A percentile compares a stretch with the other conserved stretches of the same genome.
Evolutionary conservation across 108 stramenopile species (phyloP).

Genomic region (Pseudonitzschia delicatissima): DNA sequence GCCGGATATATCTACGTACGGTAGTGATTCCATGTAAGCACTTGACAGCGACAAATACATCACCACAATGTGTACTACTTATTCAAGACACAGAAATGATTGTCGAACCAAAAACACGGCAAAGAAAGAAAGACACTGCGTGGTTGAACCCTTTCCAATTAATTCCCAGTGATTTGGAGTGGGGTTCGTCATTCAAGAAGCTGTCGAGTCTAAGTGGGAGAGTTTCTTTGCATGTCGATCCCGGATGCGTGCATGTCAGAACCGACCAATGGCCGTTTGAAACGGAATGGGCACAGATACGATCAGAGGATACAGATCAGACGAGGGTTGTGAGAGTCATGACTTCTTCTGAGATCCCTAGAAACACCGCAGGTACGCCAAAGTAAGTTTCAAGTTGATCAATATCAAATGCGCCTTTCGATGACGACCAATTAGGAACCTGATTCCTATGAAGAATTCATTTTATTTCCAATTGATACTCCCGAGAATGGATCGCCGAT

Average conservation of each 20-base stretch:
- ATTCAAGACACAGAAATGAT: constrained; percentile 74
- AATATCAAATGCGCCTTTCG: neutral
- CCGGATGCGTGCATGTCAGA: constrained; percentile 19
- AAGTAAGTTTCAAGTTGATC: neutral
- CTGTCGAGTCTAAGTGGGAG: neutral
- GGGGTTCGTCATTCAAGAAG: neutral
- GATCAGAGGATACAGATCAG: neutral
- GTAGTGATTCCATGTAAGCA: neutral
- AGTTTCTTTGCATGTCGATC: neutral
- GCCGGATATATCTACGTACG: neutral
- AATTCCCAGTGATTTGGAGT: constrained; percentile 28
- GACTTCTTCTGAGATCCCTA: constrained; percentile 5
- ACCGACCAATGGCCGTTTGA: constrained; percentile 16
- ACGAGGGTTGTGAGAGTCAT: constrained; percentile 14
- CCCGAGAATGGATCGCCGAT: constrained; percentile 18
- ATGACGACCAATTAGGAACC: constrained; percentile 20
- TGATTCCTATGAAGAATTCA: constrained; percentile 19
- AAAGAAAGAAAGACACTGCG: neutral
- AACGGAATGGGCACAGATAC: constrained; percentile 17
- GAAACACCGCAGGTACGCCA: constrained; percentile 26
- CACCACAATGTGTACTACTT: constrained; percentile 37
- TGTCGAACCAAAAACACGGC: constrained; percentile 61
- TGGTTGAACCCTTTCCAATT: constrained; percentile 23
- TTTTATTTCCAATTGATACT: constrained; percentile 43
- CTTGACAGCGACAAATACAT: neutral